Base-by-base conservation (phyloP, 768 basidiomycete species). In the Hortiboletus flavorubellus region DNA sequence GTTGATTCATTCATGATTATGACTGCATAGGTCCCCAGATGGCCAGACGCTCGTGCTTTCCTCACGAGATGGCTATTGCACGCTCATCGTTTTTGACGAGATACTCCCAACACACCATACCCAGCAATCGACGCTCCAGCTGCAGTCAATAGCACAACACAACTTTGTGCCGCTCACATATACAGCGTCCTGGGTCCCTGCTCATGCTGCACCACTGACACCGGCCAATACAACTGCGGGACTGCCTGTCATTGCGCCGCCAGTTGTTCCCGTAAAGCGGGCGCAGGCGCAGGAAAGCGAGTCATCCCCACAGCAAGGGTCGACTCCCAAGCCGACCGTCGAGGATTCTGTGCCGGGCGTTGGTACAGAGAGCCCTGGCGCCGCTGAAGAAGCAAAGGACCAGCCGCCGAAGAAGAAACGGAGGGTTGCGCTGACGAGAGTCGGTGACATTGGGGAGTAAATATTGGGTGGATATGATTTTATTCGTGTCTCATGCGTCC, bases 31-130 rank as follows among this genome's bases (percentile, higher is more conserved):
- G 96, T 96, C 96, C 2, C 85, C 93, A 1, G 97, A 98, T 64
- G 97, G 97, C 4, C 93, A 97, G 70, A 84, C 90, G 40, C 80
- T 99, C 16, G 83, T 98, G 46, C 82, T 98, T 29, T 89, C 94
- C 2, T 91, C 93, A 1, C 85, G 93, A 29, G 97, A 99, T 67
- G 97, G 97, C 0, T 99, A 98, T 72, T 98, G 97, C 75, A 97
- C 96, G 1, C 81, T 98, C 54, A 80, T 97, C 62, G 81, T 91
- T 21, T 98, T 99, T 68, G 95, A 98, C 73, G 96, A 98, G 72
- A 88, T 96, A 53, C 80, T 98, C 2, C 83, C 92, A 0, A 80
- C 87, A 5, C 84, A 96, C 68, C 87, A 91, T 59, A 94, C 87
- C 1, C 95, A 98, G 65, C 95, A 95, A 68, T 89, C 91, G 55